These are phyloP conservation scores for Neoascochyta sp. DNA, from an alignment of 2,329 filamentous ascomycete genomes.

Conservation along the genomic window DNA sequence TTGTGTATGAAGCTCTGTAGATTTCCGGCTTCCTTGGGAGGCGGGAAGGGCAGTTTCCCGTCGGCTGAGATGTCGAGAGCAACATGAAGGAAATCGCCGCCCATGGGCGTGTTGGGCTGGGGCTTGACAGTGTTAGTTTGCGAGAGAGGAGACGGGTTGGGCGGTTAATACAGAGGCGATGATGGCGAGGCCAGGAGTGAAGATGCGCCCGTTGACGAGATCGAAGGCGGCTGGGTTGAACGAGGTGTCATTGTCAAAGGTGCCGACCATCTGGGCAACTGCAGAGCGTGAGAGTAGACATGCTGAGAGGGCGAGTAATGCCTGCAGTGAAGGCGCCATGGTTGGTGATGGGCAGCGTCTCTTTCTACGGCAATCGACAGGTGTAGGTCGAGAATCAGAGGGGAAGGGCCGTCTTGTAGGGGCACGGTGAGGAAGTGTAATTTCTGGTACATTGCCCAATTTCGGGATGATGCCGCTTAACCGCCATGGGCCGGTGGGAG, in stretches of 20 bases:
- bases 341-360: too few species aligned
- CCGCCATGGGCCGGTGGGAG: too few species aligned
- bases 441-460: too few species aligned
- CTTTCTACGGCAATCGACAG: too few species aligned
- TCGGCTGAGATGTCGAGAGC: constrained; percentile 65
- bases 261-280: constrained; percentile 28
- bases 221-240: constrained; percentile 47
- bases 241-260: constrained; percentile 15
- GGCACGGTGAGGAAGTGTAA: too few species aligned
- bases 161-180: constrained; percentile 56
- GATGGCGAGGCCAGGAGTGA: constrained; percentile 65
- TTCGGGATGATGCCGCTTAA: too few species aligned
- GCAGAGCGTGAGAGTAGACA: constrained; percentile 17
- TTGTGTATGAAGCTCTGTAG: constrained; percentile 59
- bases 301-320: constrained; percentile 13
- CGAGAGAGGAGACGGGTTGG: background rate
- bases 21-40: constrained; percentile 50
- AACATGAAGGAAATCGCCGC: constrained; percentile 54
- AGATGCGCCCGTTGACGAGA: constrained; percentile 63
- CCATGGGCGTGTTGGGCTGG: constrained; percentile 38
- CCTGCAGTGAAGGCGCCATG: too few species aligned
- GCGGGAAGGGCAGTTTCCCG: constrained; percentile 59
- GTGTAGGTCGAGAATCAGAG: too few species aligned
- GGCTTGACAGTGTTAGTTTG: constrained; percentile 19
- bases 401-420: too few species aligned